phyloP scores from a whole-genome alignment of 305 asterid genomes.

The Fraxinus paxiana region DNA sequence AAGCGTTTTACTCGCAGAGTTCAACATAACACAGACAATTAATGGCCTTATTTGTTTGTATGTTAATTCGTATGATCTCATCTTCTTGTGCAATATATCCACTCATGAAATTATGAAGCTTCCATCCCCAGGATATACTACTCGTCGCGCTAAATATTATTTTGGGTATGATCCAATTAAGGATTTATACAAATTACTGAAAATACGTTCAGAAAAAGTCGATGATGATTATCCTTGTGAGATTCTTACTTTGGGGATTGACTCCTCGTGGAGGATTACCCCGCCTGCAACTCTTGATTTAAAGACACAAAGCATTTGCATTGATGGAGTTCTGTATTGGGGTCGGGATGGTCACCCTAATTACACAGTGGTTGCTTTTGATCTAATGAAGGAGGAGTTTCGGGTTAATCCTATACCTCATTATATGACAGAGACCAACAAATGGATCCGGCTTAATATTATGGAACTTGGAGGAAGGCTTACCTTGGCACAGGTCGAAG shows the following conservation, averaged over 20 bases:
- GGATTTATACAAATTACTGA: neutral
- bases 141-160: neutral
- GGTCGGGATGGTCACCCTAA: neutral
- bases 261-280: neutral
- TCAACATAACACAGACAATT: neutral
- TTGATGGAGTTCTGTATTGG: conserved; percentile 1
- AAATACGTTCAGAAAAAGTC: neutral
- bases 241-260: conserved; percentile 4
- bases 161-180: conserved; percentile 1
- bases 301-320: neutral
- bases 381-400: neutral
- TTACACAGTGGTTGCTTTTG: neutral
- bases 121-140: neutral
- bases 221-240: neutral
- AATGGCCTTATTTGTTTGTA: neutral
- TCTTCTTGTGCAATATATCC: neutral
- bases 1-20: neutral
- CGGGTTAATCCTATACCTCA: neutral
- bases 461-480: conserved; percentile 7
- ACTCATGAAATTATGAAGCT: neutral
- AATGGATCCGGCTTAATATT: neutral
- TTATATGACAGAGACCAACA: neutral
- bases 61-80: neutral
- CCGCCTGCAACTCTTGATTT: neutral
- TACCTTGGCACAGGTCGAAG: neutral